Percentiles rank a stretch among this genome's conserved stretches.
Conservation (phyloP, 2,329 filamentous ascomycete genomes). For the Metarhizium album region DNA sequence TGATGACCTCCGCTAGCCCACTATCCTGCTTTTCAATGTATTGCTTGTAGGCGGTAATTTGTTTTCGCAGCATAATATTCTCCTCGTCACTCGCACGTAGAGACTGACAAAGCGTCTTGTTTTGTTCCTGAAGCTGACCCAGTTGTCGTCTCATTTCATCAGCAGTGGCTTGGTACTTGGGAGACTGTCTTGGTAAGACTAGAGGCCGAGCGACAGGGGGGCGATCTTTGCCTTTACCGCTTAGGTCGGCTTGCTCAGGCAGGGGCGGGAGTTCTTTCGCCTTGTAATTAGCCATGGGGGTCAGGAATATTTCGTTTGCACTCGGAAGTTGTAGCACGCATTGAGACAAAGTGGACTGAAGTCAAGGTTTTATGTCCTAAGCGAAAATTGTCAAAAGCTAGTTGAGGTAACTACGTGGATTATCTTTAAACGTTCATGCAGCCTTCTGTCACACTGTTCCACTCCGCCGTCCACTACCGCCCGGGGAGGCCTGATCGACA, state of each 20-base stretch:
- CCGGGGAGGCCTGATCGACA: too few relatives aligned
- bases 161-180: not conserved
- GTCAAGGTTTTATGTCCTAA: too few relatives aligned
- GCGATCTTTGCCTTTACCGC: not conserved
- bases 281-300: not conserved
- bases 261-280: not conserved
- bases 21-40: slow-evolving; percentile 1
- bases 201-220: not conserved
- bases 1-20: not conserved
- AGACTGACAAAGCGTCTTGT: not conserved
- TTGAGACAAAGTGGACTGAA: not conserved
- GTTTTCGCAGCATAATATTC: not conserved
- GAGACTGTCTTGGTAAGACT: not conserved
- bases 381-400: too few relatives aligned
- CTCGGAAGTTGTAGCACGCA: too few relatives aligned
- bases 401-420: too few relatives aligned
- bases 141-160: not conserved
- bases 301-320: too few relatives aligned
- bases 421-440: not conserved
- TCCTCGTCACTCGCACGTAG: slow-evolving; percentile 2
- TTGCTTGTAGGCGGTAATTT: not conserved
- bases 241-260: not conserved
- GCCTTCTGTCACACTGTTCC: not conserved
- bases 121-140: slow-evolving; percentile 3
- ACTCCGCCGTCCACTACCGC: too few relatives aligned